Percentiles rank a stretch among this genome's conserved stretches.
phyloP scores from a whole-genome alignment of 2,329 filamentous ascomycete genomes.

The Paecilomyces sp. region DNA sequence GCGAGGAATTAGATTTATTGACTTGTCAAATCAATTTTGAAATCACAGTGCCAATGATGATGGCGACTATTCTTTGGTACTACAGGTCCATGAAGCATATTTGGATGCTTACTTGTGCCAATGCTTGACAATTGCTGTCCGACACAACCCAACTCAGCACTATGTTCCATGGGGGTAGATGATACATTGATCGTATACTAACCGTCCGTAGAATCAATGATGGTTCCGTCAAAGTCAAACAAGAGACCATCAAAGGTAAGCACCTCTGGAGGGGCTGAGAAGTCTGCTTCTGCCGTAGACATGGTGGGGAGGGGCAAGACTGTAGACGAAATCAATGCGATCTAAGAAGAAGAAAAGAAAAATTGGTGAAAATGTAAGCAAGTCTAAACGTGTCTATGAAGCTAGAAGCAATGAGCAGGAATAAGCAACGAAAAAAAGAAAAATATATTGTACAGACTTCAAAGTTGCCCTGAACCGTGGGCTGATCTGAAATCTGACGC shows the following conservation, averaged over 20 bases:
- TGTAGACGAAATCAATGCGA: neutral
- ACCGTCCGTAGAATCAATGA: slow-evolving; percentile 42
- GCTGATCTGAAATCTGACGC: neutral
- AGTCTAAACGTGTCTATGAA: neutral
- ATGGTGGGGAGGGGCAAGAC: slow-evolving; percentile 17
- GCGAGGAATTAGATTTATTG: neutral
- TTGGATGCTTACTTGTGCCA: slow-evolving; percentile 51
- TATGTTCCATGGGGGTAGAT: slow-evolving; percentile 33
- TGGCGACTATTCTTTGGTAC: neutral
- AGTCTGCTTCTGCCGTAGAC: slow-evolving; percentile 25
- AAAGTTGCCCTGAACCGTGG: neutral
- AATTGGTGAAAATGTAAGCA: neutral
- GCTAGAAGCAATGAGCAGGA: neutral
- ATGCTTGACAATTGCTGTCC: slow-evolving; percentile 55
- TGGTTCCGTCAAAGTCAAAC: slow-evolving; percentile 44
- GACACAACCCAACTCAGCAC: slow-evolving; percentile 44
- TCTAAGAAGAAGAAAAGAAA: neutral
- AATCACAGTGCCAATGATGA: neutral
- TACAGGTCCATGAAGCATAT: neutral
- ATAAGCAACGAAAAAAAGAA: neutral
- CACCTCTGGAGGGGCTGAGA: slow-evolving; percentile 33
- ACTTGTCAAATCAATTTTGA: neutral
- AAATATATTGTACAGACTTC: neutral
- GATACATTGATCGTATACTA: slow-evolving; percentile 6
- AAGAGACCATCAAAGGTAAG: slow-evolving; percentile 36